A percentile compares a stretch with the other conserved stretches of the same genome.
phyloP scores from a whole-genome alignment of 2,329 filamentous ascomycete species.

The Calonectria montana region DNA sequence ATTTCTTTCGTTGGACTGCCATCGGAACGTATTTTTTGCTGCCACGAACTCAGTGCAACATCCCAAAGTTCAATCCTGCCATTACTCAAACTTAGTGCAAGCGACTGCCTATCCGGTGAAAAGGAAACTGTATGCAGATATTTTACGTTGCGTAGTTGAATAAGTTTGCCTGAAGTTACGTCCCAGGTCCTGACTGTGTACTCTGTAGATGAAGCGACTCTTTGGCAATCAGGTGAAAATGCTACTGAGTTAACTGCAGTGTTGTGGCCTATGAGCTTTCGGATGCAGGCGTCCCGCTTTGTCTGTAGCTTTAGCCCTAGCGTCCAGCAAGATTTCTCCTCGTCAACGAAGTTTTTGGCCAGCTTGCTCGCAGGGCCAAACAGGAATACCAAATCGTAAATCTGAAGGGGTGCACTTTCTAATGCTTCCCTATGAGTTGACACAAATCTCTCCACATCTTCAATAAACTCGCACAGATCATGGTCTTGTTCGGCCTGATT shows the following conservation, averaged over 20 bases:
- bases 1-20: accelerated
- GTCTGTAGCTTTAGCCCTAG: too few relatives aligned
- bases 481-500: neutral
- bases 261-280: neutral
- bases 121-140: neutral
- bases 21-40: neutral
- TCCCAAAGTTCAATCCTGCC: neutral
- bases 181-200: neutral
- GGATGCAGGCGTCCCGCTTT: neutral
- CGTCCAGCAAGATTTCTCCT: conserved; percentile 9
- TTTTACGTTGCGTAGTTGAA: neutral
- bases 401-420: neutral
- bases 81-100: neutral
- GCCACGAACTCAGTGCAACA: too few relatives aligned
- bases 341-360: neutral
- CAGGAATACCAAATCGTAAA: conserved; percentile 14
- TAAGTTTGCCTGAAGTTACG: neutral
- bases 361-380: conserved; percentile 13
- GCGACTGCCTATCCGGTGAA: neutral
- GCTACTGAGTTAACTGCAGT: neutral
- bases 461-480: neutral
- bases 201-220: neutral
- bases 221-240: neutral
- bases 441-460: conserved; percentile 11
- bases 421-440: neutral